Conservation (phyloP, 1,284 basidiomycete genomes). For the Melampsora abietis-canadensis region DNA sequence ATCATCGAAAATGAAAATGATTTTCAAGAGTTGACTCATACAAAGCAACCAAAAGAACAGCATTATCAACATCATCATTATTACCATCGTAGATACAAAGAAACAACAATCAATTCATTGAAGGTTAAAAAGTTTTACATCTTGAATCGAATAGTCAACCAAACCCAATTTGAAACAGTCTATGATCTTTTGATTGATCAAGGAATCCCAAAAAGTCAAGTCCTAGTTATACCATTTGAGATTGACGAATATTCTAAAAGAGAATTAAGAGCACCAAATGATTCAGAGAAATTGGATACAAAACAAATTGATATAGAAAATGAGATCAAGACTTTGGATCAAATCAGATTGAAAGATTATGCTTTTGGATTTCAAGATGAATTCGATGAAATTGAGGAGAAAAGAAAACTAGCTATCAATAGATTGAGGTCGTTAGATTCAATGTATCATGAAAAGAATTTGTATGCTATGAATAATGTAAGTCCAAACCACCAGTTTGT, state of each 20-base stretch:
- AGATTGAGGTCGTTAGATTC: slow-evolving; percentile 51
- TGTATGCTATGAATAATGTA: slow-evolving; percentile 53
- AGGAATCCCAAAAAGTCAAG: slow-evolving; percentile 47
- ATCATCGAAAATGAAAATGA: slow-evolving; percentile 51
- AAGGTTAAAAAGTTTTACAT: slow-evolving; percentile 52
- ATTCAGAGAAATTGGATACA: slow-evolving; percentile 9
- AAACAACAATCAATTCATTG: not conserved
- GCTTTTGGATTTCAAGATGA: slow-evolving; percentile 39
- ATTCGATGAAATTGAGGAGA: slow-evolving; percentile 9
- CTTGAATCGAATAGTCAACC: slow-evolving; percentile 51
- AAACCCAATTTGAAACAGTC: slow-evolving; percentile 48
- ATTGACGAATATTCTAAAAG: slow-evolving; percentile 49
- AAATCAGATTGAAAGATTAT: slow-evolving; percentile 18
- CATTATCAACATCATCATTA: not conserved
- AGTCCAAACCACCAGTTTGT: slow-evolving; percentile 26
- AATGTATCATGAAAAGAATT: slow-evolving; percentile 52
- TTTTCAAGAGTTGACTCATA: slow-evolving; percentile 45
- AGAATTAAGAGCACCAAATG: slow-evolving; percentile 3
- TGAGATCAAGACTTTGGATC: slow-evolving; percentile 41
- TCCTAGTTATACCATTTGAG: slow-evolving; percentile 51
- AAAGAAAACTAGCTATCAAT: slow-evolving; percentile 42
- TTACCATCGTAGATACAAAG: not conserved
- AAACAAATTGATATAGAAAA: slow-evolving; percentile 20
- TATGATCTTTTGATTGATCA: slow-evolving; percentile 48
- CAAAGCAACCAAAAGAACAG: slow-evolving; percentile 38